Base-by-base conservation (phyloP, 768 basidiomycete species). In the Hygrophoropsis aurantiaca region DNA sequence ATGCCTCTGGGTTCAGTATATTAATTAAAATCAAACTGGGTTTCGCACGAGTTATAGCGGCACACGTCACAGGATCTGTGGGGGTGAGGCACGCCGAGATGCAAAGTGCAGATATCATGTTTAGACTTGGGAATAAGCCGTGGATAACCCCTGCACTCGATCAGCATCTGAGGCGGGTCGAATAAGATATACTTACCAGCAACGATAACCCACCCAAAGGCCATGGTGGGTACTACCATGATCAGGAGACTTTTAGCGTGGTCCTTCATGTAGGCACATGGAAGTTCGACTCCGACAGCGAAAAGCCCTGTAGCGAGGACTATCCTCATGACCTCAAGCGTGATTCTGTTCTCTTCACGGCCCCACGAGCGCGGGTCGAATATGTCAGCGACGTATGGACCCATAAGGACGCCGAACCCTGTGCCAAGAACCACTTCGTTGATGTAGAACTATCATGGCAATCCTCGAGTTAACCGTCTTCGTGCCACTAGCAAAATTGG, bases 381-480 rank as follows among this genome's bases (percentile, higher is more conserved):
- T 7, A 86, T 68, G 27, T 78, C 75, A 23, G 82, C 79, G 40
- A 74, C 79, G 49, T 90, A 74, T 5, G 91, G 94, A 2, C 92
- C 89, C 44, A 87, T 78, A 40, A 81, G 26, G 4, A 74, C 50
- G 1, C 74, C 72, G 47, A 84, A 84, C 0, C 75, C 74, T 0
- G 93, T 94, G 2, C 92, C 94, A 20, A 97, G 82, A 24, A 94
- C 85, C 27, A 95, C 94, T 73, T 99, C 95, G 56, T 93, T 97
- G 53, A 97, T 80, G 59, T 87, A 97, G 5, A 95, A 58, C 81
- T 90, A 42, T 13, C 20, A 15, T 32, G 16, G 5, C 10, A n/a
- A 35, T 40, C 35, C 42, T 11, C 18, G 13, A 19, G 26, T 37
- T 0, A 43, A 23, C 41, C 15, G 23, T 40, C 33, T 36, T 15